Conservation (phyloP, 306 rosid species). For the apple (Malus domestica) region DNA sequence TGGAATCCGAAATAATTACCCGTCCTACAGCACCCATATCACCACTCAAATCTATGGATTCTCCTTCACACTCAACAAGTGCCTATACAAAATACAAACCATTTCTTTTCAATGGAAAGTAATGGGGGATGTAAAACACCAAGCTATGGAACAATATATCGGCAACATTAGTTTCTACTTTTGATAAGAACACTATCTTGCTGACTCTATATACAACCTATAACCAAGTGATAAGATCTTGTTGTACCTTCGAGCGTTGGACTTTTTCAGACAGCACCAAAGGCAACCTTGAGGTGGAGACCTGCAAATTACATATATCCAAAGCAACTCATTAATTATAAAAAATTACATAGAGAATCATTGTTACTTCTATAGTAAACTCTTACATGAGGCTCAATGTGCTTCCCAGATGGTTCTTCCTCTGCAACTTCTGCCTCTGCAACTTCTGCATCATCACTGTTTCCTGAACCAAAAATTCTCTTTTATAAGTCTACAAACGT, state of each 20-base stretch:
- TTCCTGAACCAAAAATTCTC: conserved; percentile 29
- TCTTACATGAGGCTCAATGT: conserved; percentile 53
- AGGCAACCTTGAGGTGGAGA: conserved; percentile 67
- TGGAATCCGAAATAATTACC: conserved; percentile 55
- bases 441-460: conserved; percentile 31
- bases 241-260: conserved; percentile 69
- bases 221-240: not conserved
- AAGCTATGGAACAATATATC: not conserved
- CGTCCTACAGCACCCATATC: conserved; percentile 93
- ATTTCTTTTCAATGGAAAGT: not conserved
- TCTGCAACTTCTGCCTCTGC: conserved; percentile 37
- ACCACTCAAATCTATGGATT: conserved; percentile 84
- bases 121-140: not conserved
- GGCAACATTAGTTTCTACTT: not conserved
- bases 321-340: conserved; percentile 15
- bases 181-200: not conserved
- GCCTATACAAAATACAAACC: conserved; percentile 45
- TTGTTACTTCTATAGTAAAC: not conserved
- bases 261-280: conserved; percentile 87
- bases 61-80: conserved; percentile 92
- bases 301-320: conserved; percentile 43
- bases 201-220: not conserved
- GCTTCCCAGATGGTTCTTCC: conserved; percentile 58
- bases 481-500: not conserved
- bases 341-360: conserved; percentile 12